These are phyloP conservation scores for Quercus wislizeni DNA, from an alignment of 306 rosid genomes.

Conservation along the genomic window DNA sequence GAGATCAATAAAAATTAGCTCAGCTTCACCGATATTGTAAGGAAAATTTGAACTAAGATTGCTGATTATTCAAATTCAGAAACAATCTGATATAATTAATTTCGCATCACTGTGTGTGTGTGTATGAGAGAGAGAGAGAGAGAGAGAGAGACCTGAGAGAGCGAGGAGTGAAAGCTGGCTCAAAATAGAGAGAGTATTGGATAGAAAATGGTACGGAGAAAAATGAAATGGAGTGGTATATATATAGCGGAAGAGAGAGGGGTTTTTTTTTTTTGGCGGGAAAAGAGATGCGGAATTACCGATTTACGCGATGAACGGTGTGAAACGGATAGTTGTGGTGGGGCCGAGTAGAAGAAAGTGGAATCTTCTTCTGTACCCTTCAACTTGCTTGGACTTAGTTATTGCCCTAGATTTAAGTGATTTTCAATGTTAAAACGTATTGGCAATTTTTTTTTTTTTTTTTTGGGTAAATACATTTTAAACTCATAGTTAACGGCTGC, in stretches of 20 bases:
- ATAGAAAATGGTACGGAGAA: background rate
- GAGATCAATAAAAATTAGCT: background rate
- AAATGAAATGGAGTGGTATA: background rate
- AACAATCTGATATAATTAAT: background rate
- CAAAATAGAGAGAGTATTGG: conserved; percentile 6
- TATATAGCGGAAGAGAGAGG: conserved; percentile 10
- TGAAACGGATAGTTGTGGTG: background rate
- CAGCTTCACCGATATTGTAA: background rate
- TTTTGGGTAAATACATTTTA: no score
- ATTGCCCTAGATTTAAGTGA: no score
- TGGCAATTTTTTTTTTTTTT: no score
- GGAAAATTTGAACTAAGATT: background rate
- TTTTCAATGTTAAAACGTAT: no score
- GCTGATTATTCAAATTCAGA: conserved; percentile 3
- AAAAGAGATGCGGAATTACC: background rate
- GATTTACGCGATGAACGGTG: background rate
- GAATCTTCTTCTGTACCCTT: background rate
- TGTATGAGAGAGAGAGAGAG: background rate
- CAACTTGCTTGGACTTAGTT: background rate
- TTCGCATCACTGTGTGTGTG: background rate
- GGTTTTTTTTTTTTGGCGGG: conserved; percentile 3
- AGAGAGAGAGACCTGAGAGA: conserved; percentile 19
- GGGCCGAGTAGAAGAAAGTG: background rate
- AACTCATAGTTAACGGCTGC: no score
- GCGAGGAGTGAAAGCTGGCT: background rate